Percentiles rank a stretch among this genome's conserved stretches.
These are phyloP conservation scores for Phytophthora cryptogea DNA, from an alignment of 352 stramenopile species.

Conservation along the genomic window DNA sequence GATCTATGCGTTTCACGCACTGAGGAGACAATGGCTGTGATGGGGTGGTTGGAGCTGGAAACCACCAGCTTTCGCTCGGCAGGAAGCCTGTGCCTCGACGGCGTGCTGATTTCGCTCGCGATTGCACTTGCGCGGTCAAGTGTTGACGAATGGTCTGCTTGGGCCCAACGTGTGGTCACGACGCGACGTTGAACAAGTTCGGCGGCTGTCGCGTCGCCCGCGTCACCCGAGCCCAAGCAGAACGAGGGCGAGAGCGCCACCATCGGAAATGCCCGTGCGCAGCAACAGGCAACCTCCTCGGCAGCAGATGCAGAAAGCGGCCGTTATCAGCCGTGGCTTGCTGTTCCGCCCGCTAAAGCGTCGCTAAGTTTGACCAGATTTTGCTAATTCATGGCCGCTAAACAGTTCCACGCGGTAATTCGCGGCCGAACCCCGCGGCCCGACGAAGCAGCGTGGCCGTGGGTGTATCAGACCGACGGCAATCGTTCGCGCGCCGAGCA, in stretches of 20 bases:
- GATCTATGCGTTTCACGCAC: neutral
- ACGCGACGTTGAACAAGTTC: slow-evolving; percentile 26
- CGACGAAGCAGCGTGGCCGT: neutral
- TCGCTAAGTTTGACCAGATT: slow-evolving; percentile 24
- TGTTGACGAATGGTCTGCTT: slow-evolving; percentile 17
- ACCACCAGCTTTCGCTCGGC: no score
- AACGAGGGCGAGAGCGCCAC: neutral
- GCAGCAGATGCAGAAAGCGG: slow-evolving; percentile 15
- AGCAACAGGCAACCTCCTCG: no score
- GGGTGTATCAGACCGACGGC: neutral
- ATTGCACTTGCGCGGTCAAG: neutral
- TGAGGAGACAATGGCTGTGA: neutral
- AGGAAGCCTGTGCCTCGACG: no score
- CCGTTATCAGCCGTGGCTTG: slow-evolving; percentile 29
- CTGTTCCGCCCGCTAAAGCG: slow-evolving; percentile 7
- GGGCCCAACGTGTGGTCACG: slow-evolving; percentile 17
- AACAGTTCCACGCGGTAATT: slow-evolving; percentile 9
- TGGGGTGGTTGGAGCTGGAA: no score
- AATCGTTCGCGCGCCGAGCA: neutral
- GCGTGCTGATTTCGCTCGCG: neutral
- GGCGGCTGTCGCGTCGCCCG: slow-evolving; percentile 23
- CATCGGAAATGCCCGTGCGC: slow-evolving; percentile 11
- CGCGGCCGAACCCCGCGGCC: slow-evolving; percentile 1
- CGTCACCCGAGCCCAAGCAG: slow-evolving; percentile 17
- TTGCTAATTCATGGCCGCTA: slow-evolving; percentile 25